Evolutionary conservation across 2,329 filamentous ascomycete species (phyloP), one percentile per base, ranked within the genome.

Genomic region (Cladobotryum mycophilum): DNA sequence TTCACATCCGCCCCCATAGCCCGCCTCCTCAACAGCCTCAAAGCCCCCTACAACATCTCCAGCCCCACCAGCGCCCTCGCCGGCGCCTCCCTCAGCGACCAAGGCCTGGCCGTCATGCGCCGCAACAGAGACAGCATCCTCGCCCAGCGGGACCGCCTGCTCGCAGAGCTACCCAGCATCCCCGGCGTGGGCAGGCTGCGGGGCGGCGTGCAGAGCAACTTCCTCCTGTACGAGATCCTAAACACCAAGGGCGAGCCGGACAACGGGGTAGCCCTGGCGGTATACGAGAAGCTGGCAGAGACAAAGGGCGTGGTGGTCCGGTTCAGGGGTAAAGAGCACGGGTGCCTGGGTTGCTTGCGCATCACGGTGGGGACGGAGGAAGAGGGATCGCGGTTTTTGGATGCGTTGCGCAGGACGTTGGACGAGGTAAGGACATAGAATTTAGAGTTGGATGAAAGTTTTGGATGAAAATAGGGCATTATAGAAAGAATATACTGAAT

Each of bases 31-130:
- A 99, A 99, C 72, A 90, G 79, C 65, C 77, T 99, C 62, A 97
- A 97, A 71, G 92, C 93, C 0, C 93, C 93, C 0, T 99, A 99
- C 74, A 97, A 96, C 70, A 85, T 99, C 61, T 86, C 89, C 4
- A 92, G 85, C 60, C 89, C 89, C 0, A 96, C 92, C 1, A 90
- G 85, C 60, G 83, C 85, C 35, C 76, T 99, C 15, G 93, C 91
- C 1, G 79, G 76, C 36, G 81, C 85, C 18, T 91, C 89, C 3
- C 73, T 97, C 37, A 76, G 80, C 1, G 71, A 76, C 0, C 69
- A 75, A 15, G 91, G 91, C 25, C 68, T 97, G 41, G 71, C 75
- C 1, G 76, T 85, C 13, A 96, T 96, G 91, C 74, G 75, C 37
- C 68, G 60, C 30, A 86, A 95, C 68, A 78, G 80, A 40, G 76